These are phyloP conservation scores for Chrysoporthe austroafricana DNA, from an alignment of 2,329 filamentous ascomycete species.

Conservation along the genomic window DNA sequence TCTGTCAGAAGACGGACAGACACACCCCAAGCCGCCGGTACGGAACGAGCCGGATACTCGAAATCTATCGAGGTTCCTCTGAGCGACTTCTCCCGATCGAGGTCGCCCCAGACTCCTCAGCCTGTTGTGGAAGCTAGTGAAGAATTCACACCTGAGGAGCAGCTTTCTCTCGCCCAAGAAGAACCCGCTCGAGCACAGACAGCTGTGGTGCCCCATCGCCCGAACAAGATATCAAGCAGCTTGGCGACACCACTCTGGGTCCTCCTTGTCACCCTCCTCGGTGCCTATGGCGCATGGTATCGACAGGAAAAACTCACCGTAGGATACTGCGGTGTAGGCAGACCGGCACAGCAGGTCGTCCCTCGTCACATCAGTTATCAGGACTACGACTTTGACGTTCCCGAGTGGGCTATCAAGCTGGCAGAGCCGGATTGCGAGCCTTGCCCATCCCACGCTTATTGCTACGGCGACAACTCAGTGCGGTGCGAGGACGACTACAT, in stretches of 20 bases:
- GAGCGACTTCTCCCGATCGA: slow-evolving; percentile 41
- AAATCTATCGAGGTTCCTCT: slow-evolving; percentile 63
- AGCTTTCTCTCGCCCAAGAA: slow-evolving; percentile 77
- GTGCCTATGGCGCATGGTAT: slow-evolving; percentile 80
- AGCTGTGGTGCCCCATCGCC: slow-evolving; percentile 44
- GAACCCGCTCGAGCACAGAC: slow-evolving; percentile 59
- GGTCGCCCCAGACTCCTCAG: slow-evolving; percentile 40
- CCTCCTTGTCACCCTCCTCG: slow-evolving; percentile 70
- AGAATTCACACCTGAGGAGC: slow-evolving; percentile 92
- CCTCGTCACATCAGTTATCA: slow-evolving; percentile 49
- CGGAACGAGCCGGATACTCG: slow-evolving; percentile 56
- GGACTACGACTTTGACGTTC: slow-evolving; percentile 58
- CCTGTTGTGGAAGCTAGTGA: slow-evolving; percentile 71
- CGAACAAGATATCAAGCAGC: slow-evolving; percentile 47
- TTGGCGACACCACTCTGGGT: slow-evolving; percentile 71
- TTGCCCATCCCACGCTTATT: slow-evolving; percentile 89
- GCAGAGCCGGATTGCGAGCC: slow-evolving; percentile 83
- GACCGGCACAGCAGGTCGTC: slow-evolving; percentile 57
- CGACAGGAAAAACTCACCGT: slow-evolving; percentile 95
- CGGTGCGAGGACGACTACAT: slow-evolving; percentile 88
- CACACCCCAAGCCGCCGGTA: slow-evolving; percentile 52
- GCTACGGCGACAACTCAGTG: slow-evolving; percentile 76
- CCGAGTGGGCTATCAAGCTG: slow-evolving; percentile 71
- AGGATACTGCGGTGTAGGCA: slow-evolving; percentile 88
- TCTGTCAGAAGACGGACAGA: slow-evolving; percentile 51